Percentiles rank a stretch among this genome's conserved stretches.
These are phyloP conservation scores for Orobanche coerulescens DNA, from an alignment of 257 asterid genomes.

Conservation along the genomic window DNA sequence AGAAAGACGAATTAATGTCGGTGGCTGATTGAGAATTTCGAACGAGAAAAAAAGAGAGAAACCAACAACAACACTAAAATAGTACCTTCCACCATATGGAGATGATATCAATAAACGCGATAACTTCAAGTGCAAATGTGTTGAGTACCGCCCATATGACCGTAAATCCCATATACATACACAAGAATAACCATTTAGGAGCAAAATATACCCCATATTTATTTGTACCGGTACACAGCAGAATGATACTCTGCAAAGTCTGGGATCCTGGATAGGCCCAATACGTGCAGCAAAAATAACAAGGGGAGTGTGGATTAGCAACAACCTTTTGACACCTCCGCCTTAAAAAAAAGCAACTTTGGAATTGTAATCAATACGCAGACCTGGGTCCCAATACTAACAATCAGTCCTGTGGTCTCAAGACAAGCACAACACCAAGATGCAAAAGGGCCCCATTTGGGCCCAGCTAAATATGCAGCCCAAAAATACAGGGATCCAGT, in stretches of 20 bases:
- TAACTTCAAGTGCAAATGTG: conserved; percentile 36
- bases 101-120: no score
- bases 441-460: no score
- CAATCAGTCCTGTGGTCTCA: conserved; percentile 39
- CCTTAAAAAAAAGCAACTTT: no score
- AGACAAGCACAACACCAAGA: no score
- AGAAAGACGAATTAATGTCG: no score
- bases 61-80: no score
- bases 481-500: no score
- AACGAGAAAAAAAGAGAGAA: background rate
- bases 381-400: conserved; percentile 44
- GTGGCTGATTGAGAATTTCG: background rate
- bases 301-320: no score
- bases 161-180: conserved; percentile 29
- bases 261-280: conserved; percentile 47
- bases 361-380: background rate
- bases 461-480: no score
- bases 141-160: conserved; percentile 41
- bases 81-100: no score
- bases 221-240: no score
- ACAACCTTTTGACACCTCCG: no score
- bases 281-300: background rate
- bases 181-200: conserved; percentile 32
- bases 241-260: conserved; percentile 36
- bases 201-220: conserved; percentile 40